Conservation (phyloP, 1,139 yeast species). For the Eremothecium sinecaudum region DNA sequence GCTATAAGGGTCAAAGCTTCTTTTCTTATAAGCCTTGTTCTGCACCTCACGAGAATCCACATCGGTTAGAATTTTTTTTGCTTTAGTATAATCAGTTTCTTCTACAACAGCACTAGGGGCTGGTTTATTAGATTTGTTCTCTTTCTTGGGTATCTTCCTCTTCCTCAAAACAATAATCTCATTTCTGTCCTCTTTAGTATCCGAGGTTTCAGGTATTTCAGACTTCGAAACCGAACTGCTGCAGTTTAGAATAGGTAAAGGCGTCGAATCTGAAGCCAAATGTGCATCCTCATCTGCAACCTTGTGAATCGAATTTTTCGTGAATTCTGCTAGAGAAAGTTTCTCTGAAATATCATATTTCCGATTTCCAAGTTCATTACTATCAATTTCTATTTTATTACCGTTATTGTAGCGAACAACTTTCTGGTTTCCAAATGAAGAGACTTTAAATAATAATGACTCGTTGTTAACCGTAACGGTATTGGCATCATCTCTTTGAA, state of each 20-base stretch:
- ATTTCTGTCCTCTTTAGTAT: slow-evolving; percentile 27
- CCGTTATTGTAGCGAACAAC: slow-evolving; percentile 9
- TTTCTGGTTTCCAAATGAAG: slow-evolving; percentile 7
- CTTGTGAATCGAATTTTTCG: slow-evolving; percentile 1
- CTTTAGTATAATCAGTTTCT: slow-evolving; percentile 40
- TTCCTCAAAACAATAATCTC: slow-evolving; percentile 50
- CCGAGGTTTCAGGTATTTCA: slow-evolving; percentile 1
- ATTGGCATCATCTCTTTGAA: slow-evolving; percentile 2
- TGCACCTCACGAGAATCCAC: slow-evolving; percentile 13
- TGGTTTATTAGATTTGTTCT: slow-evolving; percentile 13
- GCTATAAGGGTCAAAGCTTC: slow-evolving; percentile 54
- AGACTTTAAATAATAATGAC: slow-evolving; percentile 3
- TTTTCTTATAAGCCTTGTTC: slow-evolving; percentile 34
- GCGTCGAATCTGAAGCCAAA: slow-evolving; percentile 8
- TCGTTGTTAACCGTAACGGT: neutral
- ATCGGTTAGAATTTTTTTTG: slow-evolving; percentile 39
- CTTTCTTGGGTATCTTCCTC: slow-evolving; percentile 20
- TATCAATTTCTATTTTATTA: slow-evolving; percentile 5
- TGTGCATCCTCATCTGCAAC: neutral
- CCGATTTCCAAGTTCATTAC: slow-evolving; percentile 11
- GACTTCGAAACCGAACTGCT: neutral
- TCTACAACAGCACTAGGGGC: slow-evolving; percentile 17
- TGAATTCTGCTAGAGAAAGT: neutral
- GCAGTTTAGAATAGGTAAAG: neutral
- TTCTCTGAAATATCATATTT: slow-evolving; percentile 7